phyloP scores from a whole-genome alignment of 2,329 filamentous ascomycete species.

The Nothopassalora personata region DNA sequence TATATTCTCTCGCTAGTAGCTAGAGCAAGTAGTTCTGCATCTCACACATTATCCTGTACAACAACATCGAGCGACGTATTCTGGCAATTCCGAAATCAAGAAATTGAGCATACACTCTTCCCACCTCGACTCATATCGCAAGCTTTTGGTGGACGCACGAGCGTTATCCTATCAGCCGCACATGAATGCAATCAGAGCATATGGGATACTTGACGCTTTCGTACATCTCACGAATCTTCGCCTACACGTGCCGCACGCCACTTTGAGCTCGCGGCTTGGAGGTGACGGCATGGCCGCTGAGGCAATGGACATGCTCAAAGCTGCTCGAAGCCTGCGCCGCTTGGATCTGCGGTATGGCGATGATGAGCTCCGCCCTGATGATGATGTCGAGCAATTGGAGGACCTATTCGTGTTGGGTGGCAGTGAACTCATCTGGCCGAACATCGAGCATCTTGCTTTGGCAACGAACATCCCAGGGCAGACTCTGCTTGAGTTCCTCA shows the following conservation, averaged over 20 bases:
- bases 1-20: no score
- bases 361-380: slow-evolving; percentile 15
- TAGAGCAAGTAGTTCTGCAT: no score
- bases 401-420: slow-evolving; percentile 5
- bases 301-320: slow-evolving; percentile 11
- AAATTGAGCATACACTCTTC: slow-evolving; percentile 45
- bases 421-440: slow-evolving; percentile 13
- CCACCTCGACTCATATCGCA: no score
- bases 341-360: slow-evolving; percentile 18
- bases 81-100: no score
- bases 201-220: slow-evolving; percentile 11
- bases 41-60: no score
- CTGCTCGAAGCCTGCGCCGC: slow-evolving; percentile 5
- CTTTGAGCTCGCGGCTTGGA: slow-evolving; percentile 2
- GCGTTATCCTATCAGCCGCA: not conserved
- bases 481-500: slow-evolving; percentile 18
- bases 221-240: slow-evolving; percentile 7
- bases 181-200: not conserved
- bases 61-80: no score
- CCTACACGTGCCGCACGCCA: slow-evolving; percentile 15
- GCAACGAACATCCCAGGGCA: slow-evolving; percentile 15
- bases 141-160: no score
- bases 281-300: slow-evolving; percentile 6
- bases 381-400: slow-evolving; percentile 11
- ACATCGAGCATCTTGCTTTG: slow-evolving; percentile 12